These are phyloP conservation scores for Eucalyptus globulus DNA, from an alignment of 345 rosid genomes.

Conservation along the genomic window DNA sequence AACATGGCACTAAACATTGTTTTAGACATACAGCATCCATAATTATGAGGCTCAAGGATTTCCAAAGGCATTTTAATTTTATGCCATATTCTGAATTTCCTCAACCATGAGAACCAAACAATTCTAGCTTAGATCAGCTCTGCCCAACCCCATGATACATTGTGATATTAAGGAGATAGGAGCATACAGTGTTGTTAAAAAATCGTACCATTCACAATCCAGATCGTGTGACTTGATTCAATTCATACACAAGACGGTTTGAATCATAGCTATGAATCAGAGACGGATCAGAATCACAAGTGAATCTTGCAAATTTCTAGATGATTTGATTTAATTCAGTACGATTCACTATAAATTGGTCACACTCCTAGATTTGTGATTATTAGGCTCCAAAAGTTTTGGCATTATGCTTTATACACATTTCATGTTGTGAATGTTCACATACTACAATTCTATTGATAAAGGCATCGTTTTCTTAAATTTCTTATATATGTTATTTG, in stretches of 20 bases:
- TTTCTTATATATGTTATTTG: not conserved
- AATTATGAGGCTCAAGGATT: not conserved
- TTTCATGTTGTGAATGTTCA: not conserved
- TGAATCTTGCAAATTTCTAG: not conserved
- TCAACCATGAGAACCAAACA: not conserved
- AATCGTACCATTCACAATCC: not conserved
- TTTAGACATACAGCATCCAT: not conserved
- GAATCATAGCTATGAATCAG: not conserved
- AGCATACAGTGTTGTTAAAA: not conserved
- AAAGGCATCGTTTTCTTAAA: not conserved
- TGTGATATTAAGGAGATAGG: not conserved
- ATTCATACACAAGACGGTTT: not conserved
- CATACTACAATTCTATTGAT: not conserved
- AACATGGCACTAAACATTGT: not conserved
- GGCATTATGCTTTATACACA: not conserved
- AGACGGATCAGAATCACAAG: not conserved
- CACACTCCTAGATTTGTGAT: not conserved
- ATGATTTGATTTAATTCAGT: not conserved
- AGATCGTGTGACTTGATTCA: not conserved
- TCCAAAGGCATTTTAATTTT: not conserved
- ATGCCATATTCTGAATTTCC: not conserved
- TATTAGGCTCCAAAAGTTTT: not conserved
- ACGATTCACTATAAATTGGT: not conserved
- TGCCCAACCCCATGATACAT: not conserved
- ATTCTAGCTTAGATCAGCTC: not conserved